Conservation (phyloP, 1,284 basidiomycete genomes). For the Boletus holoroseus region DNA sequence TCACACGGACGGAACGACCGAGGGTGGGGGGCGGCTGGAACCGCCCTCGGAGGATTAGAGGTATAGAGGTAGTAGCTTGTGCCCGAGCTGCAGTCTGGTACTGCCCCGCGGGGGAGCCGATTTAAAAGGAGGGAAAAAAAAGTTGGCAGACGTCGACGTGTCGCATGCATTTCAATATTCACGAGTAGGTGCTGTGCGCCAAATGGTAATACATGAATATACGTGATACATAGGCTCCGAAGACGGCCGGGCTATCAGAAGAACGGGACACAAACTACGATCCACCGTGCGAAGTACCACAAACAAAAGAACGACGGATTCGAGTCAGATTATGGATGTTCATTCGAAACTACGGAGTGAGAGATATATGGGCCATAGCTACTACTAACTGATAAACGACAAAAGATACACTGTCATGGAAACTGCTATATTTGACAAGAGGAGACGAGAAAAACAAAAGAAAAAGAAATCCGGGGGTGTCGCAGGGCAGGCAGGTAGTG, state of each 20-base stretch:
- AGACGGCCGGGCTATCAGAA: not conserved
- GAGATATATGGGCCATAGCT: slow-evolving; percentile 1
- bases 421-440: slow-evolving; percentile 11
- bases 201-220: not conserved
- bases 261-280: not conserved
- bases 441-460: not conserved
- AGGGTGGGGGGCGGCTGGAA: slow-evolving; percentile 20
- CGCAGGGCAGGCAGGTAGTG: slow-evolving; percentile 4
- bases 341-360: not conserved
- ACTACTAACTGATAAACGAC: slow-evolving; percentile 3
- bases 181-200: not conserved
- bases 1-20: slow-evolving; percentile 20
- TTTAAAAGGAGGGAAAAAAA: not conserved
- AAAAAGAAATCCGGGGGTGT: slow-evolving; percentile 5
- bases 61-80: not conserved
- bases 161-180: not conserved
- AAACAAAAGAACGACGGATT: not conserved
- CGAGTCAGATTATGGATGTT: slow-evolving; percentile 3
- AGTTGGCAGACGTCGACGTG: not conserved
- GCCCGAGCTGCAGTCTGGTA: not conserved
- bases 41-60: slow-evolving; percentile 8
- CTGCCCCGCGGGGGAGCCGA: not conserved
- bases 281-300: not conserved
- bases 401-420: slow-evolving; percentile 22
- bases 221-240: not conserved